A percentile compares a stretch with the other conserved stretches of the same genome.
Conservation (phyloP, 2,329 filamentous ascomycete species). For the Sordariomycetes sp. region DNA sequence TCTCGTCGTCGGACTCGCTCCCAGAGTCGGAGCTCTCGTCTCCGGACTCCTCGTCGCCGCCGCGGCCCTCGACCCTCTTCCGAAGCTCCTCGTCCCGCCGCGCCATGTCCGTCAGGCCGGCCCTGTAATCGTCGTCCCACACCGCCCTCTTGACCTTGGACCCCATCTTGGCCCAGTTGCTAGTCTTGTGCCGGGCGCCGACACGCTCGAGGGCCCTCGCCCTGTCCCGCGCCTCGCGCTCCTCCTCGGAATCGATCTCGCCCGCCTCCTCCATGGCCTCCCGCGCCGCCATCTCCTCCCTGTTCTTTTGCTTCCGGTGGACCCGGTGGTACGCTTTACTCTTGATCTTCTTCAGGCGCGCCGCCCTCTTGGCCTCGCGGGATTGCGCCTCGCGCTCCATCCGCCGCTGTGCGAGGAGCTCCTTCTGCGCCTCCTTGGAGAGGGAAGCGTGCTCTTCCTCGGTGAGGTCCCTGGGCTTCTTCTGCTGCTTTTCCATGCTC, state of each 20-base stretch:
- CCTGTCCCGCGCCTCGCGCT: slow-evolving; percentile 53
- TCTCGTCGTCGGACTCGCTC: slow-evolving; percentile 26
- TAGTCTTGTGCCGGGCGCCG: slow-evolving; percentile 72
- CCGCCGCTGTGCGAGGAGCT: slow-evolving; percentile 60
- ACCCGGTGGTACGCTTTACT: slow-evolving; percentile 89
- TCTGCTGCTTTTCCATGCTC: slow-evolving; percentile 29
- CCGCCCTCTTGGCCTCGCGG: slow-evolving; percentile 75
- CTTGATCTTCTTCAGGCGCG: slow-evolving; percentile 98
- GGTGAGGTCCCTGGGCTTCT: slow-evolving; percentile 46
- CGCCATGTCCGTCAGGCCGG: slow-evolving; percentile 69
- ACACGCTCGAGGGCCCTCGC: slow-evolving; percentile 73
- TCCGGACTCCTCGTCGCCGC: slow-evolving; percentile 36
- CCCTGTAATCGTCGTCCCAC: slow-evolving; percentile 80
- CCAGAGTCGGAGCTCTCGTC: slow-evolving; percentile 37
- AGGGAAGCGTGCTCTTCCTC: slow-evolving; percentile 60
- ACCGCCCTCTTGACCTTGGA: slow-evolving; percentile 66
- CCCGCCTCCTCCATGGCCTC: slow-evolving; percentile 42
- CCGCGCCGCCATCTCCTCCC: slow-evolving; percentile 36
- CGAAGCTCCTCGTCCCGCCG: slow-evolving; percentile 71
- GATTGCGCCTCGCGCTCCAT: slow-evolving; percentile 76
- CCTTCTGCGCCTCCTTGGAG: slow-evolving; percentile 59
- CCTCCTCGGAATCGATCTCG: slow-evolving; percentile 51
- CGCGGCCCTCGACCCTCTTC: slow-evolving; percentile 58
- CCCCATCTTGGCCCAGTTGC: slow-evolving; percentile 82
- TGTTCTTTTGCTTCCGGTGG: slow-evolving; percentile 60